A percentile compares a stretch with the other conserved stretches of the same genome.
phyloP scores from a whole-genome alignment of 129 eudicot species.

The Gnaphalium uliginosum region DNA sequence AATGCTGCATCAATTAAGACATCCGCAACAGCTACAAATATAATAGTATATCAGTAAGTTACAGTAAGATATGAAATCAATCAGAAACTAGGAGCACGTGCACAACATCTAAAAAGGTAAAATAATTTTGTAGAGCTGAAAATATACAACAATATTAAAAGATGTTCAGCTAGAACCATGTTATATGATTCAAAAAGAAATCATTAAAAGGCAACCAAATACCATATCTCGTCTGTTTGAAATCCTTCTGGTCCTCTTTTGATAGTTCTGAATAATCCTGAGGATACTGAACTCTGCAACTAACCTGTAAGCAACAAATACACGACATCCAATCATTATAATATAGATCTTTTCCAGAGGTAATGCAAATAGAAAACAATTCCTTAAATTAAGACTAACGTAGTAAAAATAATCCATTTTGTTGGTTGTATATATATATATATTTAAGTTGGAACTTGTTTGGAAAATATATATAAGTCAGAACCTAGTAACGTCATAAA shows the following conservation, averaged over 20 bases:
- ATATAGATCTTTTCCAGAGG: neutral
- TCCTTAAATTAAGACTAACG: neutral
- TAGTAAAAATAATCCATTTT: neutral
- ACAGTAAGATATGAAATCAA: neutral
- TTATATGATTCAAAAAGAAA: neutral
- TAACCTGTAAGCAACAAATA: conserved; percentile 56
- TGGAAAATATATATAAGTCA: neutral
- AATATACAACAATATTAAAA: neutral
- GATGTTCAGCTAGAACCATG: neutral
- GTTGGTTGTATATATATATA: neutral
- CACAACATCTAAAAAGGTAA: neutral
- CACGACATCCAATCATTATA: neutral
- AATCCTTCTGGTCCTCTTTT: conserved; percentile 94
- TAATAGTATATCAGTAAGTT: conserved; percentile 25
- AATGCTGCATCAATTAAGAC: conserved; percentile 96
- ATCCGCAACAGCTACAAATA: conserved; percentile 91
- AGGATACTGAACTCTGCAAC: conserved; percentile 92
- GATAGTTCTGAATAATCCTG: conserved; percentile 84
- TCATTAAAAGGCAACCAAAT: conserved; percentile 23
- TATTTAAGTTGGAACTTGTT: neutral
- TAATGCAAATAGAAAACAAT: neutral
- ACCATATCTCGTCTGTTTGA: conserved; percentile 98
- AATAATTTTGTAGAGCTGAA: neutral
- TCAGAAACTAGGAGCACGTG: neutral
- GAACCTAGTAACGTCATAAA: neutral